Base-by-base conservation (phyloP, 2,329 filamentous ascomycete species). In the Aspergillus transmontanensis region DNA sequence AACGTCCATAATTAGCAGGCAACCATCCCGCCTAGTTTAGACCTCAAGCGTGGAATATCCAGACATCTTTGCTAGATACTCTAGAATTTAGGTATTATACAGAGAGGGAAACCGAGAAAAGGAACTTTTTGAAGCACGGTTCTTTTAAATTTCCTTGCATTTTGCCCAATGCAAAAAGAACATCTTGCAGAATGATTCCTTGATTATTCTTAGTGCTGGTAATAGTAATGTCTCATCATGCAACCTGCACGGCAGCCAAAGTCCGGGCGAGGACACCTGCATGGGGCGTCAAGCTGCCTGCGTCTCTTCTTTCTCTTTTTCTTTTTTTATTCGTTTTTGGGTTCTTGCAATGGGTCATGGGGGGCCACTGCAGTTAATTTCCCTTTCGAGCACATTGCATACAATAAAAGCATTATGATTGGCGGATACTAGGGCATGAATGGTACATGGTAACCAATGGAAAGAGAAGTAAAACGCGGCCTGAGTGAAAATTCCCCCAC, bases 401-500 rank as follows among this genome's bases (percentile, higher is more conserved):
- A 60, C 30, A 46, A 36, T 41, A 11, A 66, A 64, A 66, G 63
- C 58, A 68, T 60, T 51, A n/a, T 68, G 59, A 66, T 66, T 68
- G 64, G 64, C 16, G 46, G 39, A 16, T 7, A 21, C 34, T 16
- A 39, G 34, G 30, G 57, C 53, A 32, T 39, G 57, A 46, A n/a
- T 43, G 16, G 32, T 14, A 36, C 36, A 54, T 57, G 57, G 60
- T 55, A 65, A 43, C 54, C 53, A 63, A 65, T 60, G 10, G 30
- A 23, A 56, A 21, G 41, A 50, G 53, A 55, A 16, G 39, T 54
- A 45, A 59, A 54, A 45, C 34, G 39, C 26, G n/a, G 39, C 46
- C n/a, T 53, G 16, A 30, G 21, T 55, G 11, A 51, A 9, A 39
- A 59, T 45, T 32, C 26, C 58, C 43, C 36, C 23, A 55, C n/a